phyloP scores from a whole-genome alignment of 176 grass and related monocot species.

The Rhynchospora breviuscula region DNA sequence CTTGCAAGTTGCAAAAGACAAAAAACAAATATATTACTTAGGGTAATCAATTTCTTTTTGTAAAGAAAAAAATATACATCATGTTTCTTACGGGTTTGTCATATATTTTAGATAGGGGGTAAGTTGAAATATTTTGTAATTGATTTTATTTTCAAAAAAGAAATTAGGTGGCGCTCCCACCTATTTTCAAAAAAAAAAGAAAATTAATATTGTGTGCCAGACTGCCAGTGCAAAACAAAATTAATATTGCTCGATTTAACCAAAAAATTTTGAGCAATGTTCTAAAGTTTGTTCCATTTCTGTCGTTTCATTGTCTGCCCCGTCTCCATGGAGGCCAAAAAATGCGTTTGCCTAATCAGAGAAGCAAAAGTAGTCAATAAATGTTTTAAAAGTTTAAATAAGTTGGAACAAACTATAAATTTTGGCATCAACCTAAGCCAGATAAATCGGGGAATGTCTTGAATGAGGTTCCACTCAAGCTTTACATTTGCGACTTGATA shows the following conservation, averaged over 20 bases:
- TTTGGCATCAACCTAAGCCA: constrained; percentile 53
- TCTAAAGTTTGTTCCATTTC: constrained; percentile 14
- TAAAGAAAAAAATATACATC: no score
- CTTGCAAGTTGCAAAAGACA: no score
- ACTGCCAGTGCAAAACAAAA: no score
- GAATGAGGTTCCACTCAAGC: constrained; percentile 90
- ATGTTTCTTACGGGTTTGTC: no score
- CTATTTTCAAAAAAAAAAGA: no score
- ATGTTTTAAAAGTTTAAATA: constrained; percentile 9
- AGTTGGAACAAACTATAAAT: background rate
- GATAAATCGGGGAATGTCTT: constrained; percentile 93
- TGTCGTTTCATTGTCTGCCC: constrained; percentile 16
- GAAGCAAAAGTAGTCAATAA: constrained; percentile 7
- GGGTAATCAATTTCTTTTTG: no score
- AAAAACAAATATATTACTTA: no score
- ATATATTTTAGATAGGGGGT: no score
- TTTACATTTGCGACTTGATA: constrained; percentile 97
- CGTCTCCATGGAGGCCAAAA: constrained; percentile 85
- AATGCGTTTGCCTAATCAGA: constrained; percentile 71
- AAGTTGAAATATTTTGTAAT: no score
- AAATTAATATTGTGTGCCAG: no score
- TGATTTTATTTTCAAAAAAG: no score
- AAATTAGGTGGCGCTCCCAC: no score
- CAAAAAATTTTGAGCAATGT: background rate
- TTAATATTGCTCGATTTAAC: background rate